These are phyloP conservation scores for Fusarium illudens DNA, from an alignment of 2,329 filamentous ascomycete genomes.

Conservation along the genomic window DNA sequence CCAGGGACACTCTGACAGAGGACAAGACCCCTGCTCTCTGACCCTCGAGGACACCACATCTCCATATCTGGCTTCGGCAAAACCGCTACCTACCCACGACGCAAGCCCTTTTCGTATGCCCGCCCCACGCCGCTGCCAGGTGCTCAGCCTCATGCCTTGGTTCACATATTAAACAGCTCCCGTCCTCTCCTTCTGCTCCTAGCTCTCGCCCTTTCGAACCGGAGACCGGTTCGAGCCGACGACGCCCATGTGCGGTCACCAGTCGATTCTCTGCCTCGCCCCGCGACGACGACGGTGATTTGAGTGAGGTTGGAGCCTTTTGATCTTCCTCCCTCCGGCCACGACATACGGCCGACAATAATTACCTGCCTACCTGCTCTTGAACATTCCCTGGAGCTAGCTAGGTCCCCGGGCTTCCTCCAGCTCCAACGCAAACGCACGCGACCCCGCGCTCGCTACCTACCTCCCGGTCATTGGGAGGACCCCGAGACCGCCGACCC, in stretches of 20 bases:
- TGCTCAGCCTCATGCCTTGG: conserved; percentile 41
- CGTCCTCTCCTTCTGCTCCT: conserved; percentile 12
- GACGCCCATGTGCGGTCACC: conserved; percentile 39
- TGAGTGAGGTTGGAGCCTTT: neutral
- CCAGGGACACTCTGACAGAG: conserved; percentile 11
- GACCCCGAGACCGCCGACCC: conserved; percentile 16
- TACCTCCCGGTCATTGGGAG: neutral
- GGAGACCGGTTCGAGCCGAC: conserved; percentile 35
- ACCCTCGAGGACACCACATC: neutral
- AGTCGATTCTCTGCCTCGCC: conserved; percentile 39
- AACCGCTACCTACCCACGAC: conserved; percentile 17
- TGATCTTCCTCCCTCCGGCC: conserved; percentile 1
- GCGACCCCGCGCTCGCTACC: conserved; percentile 25
- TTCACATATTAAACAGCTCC: conserved; percentile 18
- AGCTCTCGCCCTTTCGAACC: conserved; percentile 29
- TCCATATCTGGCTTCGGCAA: conserved; percentile 1
- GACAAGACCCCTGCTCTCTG: conserved; percentile 14
- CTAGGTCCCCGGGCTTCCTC: conserved; percentile 6
- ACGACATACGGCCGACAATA: neutral
- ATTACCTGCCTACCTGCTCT: neutral
- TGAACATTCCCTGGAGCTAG: neutral
- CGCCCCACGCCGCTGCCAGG: conserved; percentile 29
- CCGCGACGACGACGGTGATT: conserved; percentile 42
- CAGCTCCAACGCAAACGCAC: conserved; percentile 14
- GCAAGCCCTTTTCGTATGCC: neutral